A percentile compares a stretch with the other conserved stretches of the same genome.
Conservation (phyloP, 148 eudicot species). For the Persicaria maculosa region DNA sequence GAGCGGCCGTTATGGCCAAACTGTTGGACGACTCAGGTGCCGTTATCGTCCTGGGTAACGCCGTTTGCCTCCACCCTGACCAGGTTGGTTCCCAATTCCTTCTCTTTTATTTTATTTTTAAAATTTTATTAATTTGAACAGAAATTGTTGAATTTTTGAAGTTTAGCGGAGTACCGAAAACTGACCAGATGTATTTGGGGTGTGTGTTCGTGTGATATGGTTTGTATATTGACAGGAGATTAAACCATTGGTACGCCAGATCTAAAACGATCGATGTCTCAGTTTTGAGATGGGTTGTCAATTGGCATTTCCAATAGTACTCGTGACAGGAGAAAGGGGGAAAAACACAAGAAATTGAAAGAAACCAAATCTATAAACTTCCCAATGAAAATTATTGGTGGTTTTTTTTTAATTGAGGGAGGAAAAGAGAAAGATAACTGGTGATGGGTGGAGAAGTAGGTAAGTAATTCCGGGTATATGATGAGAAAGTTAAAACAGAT, state of each 20-base stretch:
- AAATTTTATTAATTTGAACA: not conserved
- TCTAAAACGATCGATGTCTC: conserved; percentile 19
- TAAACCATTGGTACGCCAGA: conserved; percentile 52
- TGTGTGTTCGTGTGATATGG: conserved; percentile 19
- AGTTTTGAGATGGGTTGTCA: conserved; percentile 26
- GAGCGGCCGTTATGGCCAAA: conserved; percentile 46
- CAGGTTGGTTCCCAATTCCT: conserved; percentile 44
- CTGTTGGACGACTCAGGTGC: conserved; percentile 67
- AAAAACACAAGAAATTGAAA: not conserved
- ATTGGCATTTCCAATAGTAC: conserved; percentile 14
- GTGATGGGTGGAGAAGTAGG: conserved; percentile 8
- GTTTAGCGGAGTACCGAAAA: conserved; percentile 24
- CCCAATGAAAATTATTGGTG: not conserved
- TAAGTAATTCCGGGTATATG: not conserved
- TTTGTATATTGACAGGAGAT: conserved; percentile 44
- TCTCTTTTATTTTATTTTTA: not conserved
- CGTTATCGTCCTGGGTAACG: conserved; percentile 72
- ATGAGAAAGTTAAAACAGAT: not conserved
- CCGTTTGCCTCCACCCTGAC: conserved; percentile 71
- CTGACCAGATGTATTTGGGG: conserved; percentile 48
- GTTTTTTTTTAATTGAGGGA: not conserved
- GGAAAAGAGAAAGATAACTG: not conserved
- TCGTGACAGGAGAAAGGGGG: not conserved
- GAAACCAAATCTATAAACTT: not conserved
- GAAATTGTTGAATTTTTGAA: not conserved